Conservation (phyloP, 2,329 filamentous ascomycete genomes). For the Fonsecaea monophora region DNA sequence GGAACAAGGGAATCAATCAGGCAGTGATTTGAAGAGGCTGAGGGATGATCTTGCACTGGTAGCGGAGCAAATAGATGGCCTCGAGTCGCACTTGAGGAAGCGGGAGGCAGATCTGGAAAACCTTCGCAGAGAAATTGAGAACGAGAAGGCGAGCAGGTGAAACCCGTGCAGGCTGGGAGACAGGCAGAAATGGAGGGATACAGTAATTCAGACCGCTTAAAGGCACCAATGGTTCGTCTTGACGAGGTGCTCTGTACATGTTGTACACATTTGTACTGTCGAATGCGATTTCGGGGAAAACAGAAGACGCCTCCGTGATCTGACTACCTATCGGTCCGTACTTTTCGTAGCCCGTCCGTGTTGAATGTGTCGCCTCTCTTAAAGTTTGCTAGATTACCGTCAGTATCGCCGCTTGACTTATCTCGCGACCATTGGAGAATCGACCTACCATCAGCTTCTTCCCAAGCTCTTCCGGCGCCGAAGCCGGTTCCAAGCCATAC, state of each 20-base stretch:
- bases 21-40: constrained; percentile 76
- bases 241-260: constrained; percentile 27
- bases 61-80: constrained; percentile 89
- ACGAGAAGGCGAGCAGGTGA: constrained; percentile 70
- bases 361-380: constrained; percentile 38
- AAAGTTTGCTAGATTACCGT: constrained; percentile 39
- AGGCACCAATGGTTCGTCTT: constrained; percentile 15
- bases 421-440: constrained; percentile 2
- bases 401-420: constrained; percentile 9
- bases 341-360: constrained; percentile 40
- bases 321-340: constrained; percentile 38
- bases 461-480: constrained; percentile 93
- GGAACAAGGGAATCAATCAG: constrained; percentile 68
- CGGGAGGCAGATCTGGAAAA: constrained; percentile 78
- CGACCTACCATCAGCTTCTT: constrained; percentile 87
- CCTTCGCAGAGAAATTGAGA: constrained; percentile 81
- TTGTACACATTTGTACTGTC: constrained; percentile 34
- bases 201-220: constrained; percentile 10
- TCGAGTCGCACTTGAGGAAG: constrained; percentile 80
- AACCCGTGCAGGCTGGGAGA: neutral
- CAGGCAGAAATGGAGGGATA: constrained; percentile 9
- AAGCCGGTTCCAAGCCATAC: constrained; percentile 95
- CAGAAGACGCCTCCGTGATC: constrained; percentile 12
- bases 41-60: constrained; percentile 86
- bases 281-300: constrained; percentile 22